A percentile compares a stretch with the other conserved stretches of the same genome.
Evolutionary conservation across 2,329 filamentous ascomycete genomes (phyloP).

Genomic region (Cylindrodendrum hubeiense): DNA sequence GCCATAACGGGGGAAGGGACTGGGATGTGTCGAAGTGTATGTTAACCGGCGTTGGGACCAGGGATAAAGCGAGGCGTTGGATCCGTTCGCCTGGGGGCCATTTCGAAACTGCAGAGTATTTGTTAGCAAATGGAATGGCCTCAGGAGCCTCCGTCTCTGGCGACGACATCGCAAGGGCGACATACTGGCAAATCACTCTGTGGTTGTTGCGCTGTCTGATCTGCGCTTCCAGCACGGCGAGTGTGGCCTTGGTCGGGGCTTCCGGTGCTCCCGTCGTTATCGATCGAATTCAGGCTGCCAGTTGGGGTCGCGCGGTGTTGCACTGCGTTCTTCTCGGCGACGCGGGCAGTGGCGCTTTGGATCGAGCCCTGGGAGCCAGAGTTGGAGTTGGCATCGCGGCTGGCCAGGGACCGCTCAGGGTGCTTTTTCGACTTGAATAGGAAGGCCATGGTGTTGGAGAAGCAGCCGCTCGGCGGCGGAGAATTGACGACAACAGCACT

Average conservation of each 20-base stretch:
- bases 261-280: constrained; percentile 66
- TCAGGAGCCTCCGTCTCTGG: neutral
- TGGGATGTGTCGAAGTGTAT: constrained; percentile 84
- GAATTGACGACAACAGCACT: constrained; percentile 36
- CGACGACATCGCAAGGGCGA: constrained; percentile 20
- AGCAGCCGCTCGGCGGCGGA: constrained; percentile 53
- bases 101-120: constrained; percentile 64
- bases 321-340: constrained; percentile 62
- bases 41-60: constrained; percentile 94
- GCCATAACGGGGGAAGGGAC: constrained; percentile 96
- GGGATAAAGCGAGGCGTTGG: constrained; percentile 88
- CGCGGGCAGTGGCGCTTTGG: constrained; percentile 61
- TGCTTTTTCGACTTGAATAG: constrained; percentile 87
- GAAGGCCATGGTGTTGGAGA: constrained; percentile 75
- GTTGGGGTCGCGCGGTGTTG: constrained; percentile 77
- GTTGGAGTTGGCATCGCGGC: constrained; percentile 66
- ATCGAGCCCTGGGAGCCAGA: constrained; percentile 60
- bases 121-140: constrained; percentile 27
- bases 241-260: constrained; percentile 75
- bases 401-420: constrained; percentile 71
- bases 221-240: constrained; percentile 64
- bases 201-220: constrained; percentile 59
- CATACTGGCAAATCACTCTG: constrained; percentile 57
- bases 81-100: constrained; percentile 61
- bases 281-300: constrained; percentile 81